Base-by-base conservation (phyloP, 2,329 filamentous ascomycete species). In the Penicillium nordicum region DNA sequence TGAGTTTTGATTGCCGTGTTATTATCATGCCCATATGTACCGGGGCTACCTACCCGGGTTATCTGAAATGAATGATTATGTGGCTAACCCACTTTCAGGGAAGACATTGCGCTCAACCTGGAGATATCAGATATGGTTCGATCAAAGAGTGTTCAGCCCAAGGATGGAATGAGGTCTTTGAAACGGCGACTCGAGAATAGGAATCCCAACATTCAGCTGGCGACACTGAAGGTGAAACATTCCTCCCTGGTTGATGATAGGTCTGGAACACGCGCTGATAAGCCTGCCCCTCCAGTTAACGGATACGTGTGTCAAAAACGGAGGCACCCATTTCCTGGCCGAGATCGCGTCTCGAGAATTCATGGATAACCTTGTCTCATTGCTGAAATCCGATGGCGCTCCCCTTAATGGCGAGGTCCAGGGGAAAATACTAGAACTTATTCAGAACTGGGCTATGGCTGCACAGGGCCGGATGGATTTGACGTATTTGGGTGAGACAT, bases 241-340 rank as follows among this genome's bases (percentile, higher is more conserved):
- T 63, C 85, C 89, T 86, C 97, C 67, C 95, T 29, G 14, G n/a
- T 34, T n/a, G 23, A 50, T 18, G 14, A 11, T 30, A 9, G 12
- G 14, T 5, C 42, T 90, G 96, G 58, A 97, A 97, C 79, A 97
- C 97, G 49, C 55, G 45, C 63, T 68, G 43, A 69, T 49, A 37
- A 45, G 30, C 29, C 8, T 46, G 36, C 34, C 34, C 25, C 11
- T 25, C 34, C 21, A 88, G 91, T 88, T 99, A 68, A 96, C 92
- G 63, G 94, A 99, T 78, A 97, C 94, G 0, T 99, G 94, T 72
- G 92, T 97, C 59, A 99, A 99, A 79, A 99, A 99, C 80, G 94
- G 94, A 57, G 94, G 94, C 65, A 84, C 88, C 38, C 94, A 99
- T 76, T 99, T 99, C 75, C 86, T 99, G 48, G 83, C 87, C 63